phyloP scores from a whole-genome alignment of 2,329 filamentous ascomycete genomes.

The Venturia nashicola region DNA sequence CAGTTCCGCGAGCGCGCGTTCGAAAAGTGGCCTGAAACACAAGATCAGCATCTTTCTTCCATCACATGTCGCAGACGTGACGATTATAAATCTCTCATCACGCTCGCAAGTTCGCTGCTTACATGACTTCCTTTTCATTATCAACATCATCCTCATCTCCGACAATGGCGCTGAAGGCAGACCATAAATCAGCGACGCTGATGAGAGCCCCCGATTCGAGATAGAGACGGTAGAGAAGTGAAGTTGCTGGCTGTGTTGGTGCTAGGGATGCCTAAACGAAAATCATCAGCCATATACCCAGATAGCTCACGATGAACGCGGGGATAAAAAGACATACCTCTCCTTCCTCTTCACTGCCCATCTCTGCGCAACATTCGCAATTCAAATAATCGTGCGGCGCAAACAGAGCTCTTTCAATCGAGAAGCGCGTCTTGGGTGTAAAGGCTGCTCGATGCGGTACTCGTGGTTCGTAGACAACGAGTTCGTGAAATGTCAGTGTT shows the following conservation, averaged over 20 bases:
- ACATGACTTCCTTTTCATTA: conserved; percentile 34
- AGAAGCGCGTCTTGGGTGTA: conserved; percentile 56
- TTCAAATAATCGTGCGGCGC: conserved; percentile 66
- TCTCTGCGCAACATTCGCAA: conserved; percentile 51
- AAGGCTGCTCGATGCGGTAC: conserved; percentile 63
- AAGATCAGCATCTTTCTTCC: no score
- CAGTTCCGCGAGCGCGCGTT: conserved; percentile 73
- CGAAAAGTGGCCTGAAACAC: conserved; percentile 56
- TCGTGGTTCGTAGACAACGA: conserved; percentile 63
- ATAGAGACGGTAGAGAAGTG: conserved; percentile 68
- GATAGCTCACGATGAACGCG: not conserved
- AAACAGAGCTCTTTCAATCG: conserved; percentile 58
- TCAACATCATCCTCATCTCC: conserved; percentile 34
- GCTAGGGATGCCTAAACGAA: conserved; percentile 30
- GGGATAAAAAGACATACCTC: conserved; percentile 22
- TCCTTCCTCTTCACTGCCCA: conserved; percentile 23
- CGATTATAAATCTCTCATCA: no score
- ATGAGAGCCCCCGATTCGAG: conserved; percentile 64
- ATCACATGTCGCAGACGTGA: no score
- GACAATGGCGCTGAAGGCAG: conserved; percentile 57
- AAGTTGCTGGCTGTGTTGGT: conserved; percentile 54
- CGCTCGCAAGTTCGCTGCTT: conserved; percentile 22
- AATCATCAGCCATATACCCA: not conserved
- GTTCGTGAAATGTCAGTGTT: conserved; percentile 52
- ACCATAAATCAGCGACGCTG: conserved; percentile 70